These are phyloP conservation scores for Malassezia restricta DNA, from an alignment of 1,284 basidiomycete species.

Conservation along the genomic window DNA sequence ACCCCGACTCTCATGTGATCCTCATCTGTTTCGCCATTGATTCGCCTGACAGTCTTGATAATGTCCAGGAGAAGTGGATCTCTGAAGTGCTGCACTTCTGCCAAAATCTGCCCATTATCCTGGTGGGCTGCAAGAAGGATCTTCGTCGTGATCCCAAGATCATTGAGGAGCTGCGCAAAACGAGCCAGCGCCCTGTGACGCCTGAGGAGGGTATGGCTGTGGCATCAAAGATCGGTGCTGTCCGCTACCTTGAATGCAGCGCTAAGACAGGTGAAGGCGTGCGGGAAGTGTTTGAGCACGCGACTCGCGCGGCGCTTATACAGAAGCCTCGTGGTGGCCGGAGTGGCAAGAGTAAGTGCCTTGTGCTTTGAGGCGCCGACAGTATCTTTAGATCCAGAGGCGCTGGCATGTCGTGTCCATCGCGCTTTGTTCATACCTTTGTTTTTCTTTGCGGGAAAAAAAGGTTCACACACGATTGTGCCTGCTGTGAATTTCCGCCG, in stretches of 20 bases:
- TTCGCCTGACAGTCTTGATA: constrained; percentile 80
- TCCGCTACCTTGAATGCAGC: constrained; percentile 78
- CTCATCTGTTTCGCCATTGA: constrained; percentile 87
- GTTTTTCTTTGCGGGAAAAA: no score
- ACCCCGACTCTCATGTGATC: constrained; percentile 84
- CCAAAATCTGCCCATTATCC: constrained; percentile 69
- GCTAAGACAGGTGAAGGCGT: constrained; percentile 81
- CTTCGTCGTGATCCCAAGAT: constrained; percentile 46
- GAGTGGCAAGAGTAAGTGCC: constrained; percentile 49
- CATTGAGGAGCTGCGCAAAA: constrained; percentile 46
- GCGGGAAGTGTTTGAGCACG: constrained; percentile 80
- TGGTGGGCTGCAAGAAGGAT: constrained; percentile 74
- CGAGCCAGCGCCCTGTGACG: constrained; percentile 42
- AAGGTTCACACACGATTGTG: not conserved
- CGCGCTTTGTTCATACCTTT: not conserved
- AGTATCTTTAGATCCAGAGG: not conserved
- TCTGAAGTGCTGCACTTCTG: constrained; percentile 90
- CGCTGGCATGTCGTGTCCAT: not conserved
- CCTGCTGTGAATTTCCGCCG: not conserved
- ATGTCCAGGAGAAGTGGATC: constrained; percentile 95
- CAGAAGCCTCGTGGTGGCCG: constrained; percentile 48
- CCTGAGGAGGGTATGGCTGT: constrained; percentile 60
- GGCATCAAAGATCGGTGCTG: constrained; percentile 75
- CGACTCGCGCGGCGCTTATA: constrained; percentile 63
- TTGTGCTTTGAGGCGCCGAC: constrained; percentile 51